Percentiles rank a stretch among this genome's conserved stretches.
phyloP scores from a whole-genome alignment of 1,284 basidiomycete genomes.

The Peniophora sp. region DNA sequence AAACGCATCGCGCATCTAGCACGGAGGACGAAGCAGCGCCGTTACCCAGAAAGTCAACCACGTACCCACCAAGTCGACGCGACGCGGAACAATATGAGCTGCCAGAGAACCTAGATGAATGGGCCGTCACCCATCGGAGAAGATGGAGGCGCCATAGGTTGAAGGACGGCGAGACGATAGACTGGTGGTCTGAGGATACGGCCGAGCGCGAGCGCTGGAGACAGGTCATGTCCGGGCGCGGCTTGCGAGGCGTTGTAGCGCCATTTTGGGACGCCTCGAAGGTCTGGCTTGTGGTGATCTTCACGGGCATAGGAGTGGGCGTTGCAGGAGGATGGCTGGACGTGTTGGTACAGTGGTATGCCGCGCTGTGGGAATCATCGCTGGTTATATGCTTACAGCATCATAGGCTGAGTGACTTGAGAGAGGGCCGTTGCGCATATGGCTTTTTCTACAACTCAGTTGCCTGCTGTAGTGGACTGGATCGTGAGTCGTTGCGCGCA shows the following conservation, averaged over 20 bases:
- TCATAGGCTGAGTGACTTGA: constrained; percentile 57
- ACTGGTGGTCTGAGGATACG: constrained; percentile 67
- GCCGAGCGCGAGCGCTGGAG: constrained; percentile 53
- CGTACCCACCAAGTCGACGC: background rate
- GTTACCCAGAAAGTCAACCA: background rate
- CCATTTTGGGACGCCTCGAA: constrained; percentile 50
- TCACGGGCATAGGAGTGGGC: constrained; percentile 63
- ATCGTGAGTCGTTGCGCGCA: constrained; percentile 39
- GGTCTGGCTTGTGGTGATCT: constrained; percentile 62
- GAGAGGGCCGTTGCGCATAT: constrained; percentile 61
- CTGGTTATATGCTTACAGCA: background rate
- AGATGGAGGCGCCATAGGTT: constrained; percentile 3
- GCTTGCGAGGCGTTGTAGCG: constrained; percentile 44
- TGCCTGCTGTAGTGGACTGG: constrained; percentile 66
- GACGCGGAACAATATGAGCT: constrained; percentile 1
- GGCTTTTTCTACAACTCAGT: constrained; percentile 72
- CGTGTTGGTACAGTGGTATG: constrained; percentile 67
- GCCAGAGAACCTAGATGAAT: background rate
- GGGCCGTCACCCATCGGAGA: background rate
- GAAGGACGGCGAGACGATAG: constrained; percentile 49
- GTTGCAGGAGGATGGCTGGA: constrained; percentile 68
- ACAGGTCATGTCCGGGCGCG: constrained; percentile 39
- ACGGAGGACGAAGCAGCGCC: too few species aligned
- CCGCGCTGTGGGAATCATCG: constrained; percentile 6
- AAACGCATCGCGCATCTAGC: too few species aligned